Conservation (phyloP, 257 asterid genomes). For the Scutellaria minor region DNA sequence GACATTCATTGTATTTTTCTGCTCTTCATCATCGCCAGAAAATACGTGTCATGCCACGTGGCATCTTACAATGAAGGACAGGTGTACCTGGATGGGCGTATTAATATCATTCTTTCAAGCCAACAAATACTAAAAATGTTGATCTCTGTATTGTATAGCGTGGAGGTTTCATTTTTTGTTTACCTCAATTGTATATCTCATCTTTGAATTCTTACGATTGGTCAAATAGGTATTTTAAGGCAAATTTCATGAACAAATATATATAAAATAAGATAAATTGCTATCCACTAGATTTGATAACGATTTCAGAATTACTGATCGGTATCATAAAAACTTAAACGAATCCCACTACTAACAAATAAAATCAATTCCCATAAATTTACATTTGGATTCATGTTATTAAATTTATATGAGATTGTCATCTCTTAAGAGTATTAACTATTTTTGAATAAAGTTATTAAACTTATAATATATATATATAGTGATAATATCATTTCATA, state of each 20-base stretch:
- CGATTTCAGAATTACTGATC: too few relatives aligned
- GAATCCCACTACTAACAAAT: too few relatives aligned
- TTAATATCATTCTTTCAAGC: slow-evolving; percentile 38
- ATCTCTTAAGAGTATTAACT: too few relatives aligned
- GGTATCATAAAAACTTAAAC: too few relatives aligned
- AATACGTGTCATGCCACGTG: slow-evolving; percentile 31
- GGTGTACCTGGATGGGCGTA: slow-evolving; percentile 20
- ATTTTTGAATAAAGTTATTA: too few relatives aligned
- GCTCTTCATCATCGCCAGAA: slow-evolving; percentile 19
- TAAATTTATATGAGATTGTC: too few relatives aligned
- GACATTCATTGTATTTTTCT: slow-evolving; percentile 1
- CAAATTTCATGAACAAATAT: background rate
- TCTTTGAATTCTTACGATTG: background rate
- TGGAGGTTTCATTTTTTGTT: background rate
- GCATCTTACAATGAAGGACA: slow-evolving; percentile 30
- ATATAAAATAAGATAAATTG: too few relatives aligned
- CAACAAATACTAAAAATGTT: slow-evolving; percentile 12
- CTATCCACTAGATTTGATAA: too few relatives aligned
- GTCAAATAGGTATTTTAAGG: background rate
- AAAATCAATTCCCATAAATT: too few relatives aligned
- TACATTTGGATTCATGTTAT: too few relatives aligned
- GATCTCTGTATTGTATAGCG: background rate
- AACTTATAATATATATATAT: too few relatives aligned
- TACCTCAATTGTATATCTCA: slow-evolving; percentile 17
- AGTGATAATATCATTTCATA: too few relatives aligned